phyloP scores from a whole-genome alignment of 2,329 filamentous ascomycete species.

The Neofusicoccum cordaticola region DNA sequence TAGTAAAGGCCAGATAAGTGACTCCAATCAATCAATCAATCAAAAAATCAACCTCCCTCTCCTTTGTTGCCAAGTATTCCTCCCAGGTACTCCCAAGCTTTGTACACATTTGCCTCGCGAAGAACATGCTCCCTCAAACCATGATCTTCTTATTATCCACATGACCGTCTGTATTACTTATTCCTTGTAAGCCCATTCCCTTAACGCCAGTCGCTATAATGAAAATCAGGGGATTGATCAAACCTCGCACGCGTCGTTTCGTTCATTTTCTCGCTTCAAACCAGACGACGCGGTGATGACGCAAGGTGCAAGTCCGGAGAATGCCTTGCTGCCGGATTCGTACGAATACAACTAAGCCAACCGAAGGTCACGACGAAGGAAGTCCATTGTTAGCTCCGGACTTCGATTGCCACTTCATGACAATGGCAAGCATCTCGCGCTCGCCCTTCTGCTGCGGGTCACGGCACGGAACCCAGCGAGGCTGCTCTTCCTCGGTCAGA shows the following conservation, averaged over 20 bases:
- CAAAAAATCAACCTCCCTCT: not conserved
- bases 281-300: not conserved
- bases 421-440: conserved; percentile 7
- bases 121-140: too few relatives aligned
- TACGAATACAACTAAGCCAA: not conserved
- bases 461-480: not conserved
- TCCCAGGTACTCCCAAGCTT: not conserved
- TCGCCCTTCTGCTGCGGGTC: not conserved
- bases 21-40: not conserved
- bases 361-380: not conserved
- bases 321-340: not conserved
- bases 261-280: too few relatives aligned
- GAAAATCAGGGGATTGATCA: not conserved
- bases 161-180: not conserved
- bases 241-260: not conserved
- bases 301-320: not conserved
- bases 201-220: not conserved
- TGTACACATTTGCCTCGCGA: too few relatives aligned
- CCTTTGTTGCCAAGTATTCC: not conserved
- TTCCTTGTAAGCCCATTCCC: not conserved
- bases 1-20: not conserved
- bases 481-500: not conserved
- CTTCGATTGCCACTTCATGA: not conserved
- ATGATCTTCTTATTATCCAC: not conserved
- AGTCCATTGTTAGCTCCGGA: not conserved